Percentiles rank a stretch among this genome's conserved stretches.
These are phyloP conservation scores for Saccharomyces hybrid DNA, from an alignment of 1,139 yeast genomes.

Conservation along the genomic window DNA sequence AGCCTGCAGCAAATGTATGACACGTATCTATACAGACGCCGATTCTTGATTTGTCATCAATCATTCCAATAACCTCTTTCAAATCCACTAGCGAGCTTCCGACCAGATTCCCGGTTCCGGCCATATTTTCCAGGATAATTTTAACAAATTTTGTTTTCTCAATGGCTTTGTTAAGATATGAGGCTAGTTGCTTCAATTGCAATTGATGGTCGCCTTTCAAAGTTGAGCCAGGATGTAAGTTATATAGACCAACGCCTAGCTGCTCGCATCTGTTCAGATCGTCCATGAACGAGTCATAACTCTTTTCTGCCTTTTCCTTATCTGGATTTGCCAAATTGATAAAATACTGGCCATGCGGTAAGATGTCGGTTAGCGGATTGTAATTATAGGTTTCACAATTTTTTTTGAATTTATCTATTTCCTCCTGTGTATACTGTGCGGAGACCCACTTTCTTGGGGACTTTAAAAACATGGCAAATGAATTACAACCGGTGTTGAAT, in stretches of 20 bases:
- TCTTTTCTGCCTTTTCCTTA: constrained; percentile 63
- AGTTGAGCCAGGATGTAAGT: constrained; percentile 93
- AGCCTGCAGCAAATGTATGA: constrained; percentile 94
- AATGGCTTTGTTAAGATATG: constrained; percentile 71
- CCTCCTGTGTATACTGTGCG: constrained; percentile 63
- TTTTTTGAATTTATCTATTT: constrained; percentile 54
- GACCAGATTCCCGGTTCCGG: constrained; percentile 88
- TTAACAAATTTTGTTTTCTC: constrained; percentile 67
- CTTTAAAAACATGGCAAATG: constrained; percentile 85
- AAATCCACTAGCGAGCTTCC: constrained; percentile 80
- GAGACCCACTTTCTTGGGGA: constrained; percentile 90
- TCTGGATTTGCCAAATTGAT: constrained; percentile 92
- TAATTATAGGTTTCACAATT: constrained; percentile 57
- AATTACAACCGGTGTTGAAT: constrained; percentile 65
- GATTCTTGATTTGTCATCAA: constrained; percentile 70
- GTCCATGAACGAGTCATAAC: constrained; percentile 74
- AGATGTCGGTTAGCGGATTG: constrained; percentile 65
- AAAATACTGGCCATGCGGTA: constrained; percentile 93
- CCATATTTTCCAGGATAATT: constrained; percentile 93
- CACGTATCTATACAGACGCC: constrained; percentile 97
- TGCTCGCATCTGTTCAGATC: constrained; percentile 83
- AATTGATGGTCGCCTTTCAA: constrained; percentile 61
- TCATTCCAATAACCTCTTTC: constrained; percentile 60
- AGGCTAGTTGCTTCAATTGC: constrained; percentile 63
- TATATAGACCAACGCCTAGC: constrained; percentile 76